Percentiles rank a stretch among this genome's conserved stretches.
Evolutionary conservation across 495 filamentous ascomycete species (phyloP).

Genomic region (Corynascus novoguineensis): DNA sequence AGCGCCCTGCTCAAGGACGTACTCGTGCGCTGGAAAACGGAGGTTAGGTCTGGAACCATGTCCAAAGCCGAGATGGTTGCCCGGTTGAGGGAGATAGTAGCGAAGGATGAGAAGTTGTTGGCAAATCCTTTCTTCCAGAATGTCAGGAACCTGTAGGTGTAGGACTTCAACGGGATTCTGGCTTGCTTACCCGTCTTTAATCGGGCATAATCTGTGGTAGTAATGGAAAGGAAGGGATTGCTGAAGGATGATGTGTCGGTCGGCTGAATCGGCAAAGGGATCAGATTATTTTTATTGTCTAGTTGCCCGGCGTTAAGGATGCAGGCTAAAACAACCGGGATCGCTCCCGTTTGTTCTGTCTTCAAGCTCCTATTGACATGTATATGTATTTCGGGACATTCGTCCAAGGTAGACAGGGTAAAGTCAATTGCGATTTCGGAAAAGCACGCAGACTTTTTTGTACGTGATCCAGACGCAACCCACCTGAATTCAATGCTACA

Average conservation of each 20-base stretch:
- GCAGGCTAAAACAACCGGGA: no score
- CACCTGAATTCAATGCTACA: no score
- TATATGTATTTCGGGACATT: no score
- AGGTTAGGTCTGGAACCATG: conserved; percentile 60
- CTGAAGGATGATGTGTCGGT: neutral
- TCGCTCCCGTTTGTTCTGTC: no score
- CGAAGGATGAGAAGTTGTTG: conserved; percentile 61
- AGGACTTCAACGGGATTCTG: no score
- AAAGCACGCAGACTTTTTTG: no score
- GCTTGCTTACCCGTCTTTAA: no score
- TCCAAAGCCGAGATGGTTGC: conserved; percentile 71
- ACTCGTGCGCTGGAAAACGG: conserved; percentile 80
- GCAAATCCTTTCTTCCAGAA: conserved; percentile 85
- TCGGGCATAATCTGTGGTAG: neutral
- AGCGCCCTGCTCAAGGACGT: conserved; percentile 79
- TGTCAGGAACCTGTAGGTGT: conserved; percentile 74
- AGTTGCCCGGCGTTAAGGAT: neutral
- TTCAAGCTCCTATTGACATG: no score
- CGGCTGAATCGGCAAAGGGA: neutral
- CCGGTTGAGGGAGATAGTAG: conserved; percentile 73
- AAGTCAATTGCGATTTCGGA: no score
- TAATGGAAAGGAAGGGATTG: neutral
- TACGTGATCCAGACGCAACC: no score
- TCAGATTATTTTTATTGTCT: no score
- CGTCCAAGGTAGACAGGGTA: no score